These are phyloP conservation scores for Termitomyces sp. DNA, from an alignment of 1,284 basidiomycete genomes.

Conservation along the genomic window DNA sequence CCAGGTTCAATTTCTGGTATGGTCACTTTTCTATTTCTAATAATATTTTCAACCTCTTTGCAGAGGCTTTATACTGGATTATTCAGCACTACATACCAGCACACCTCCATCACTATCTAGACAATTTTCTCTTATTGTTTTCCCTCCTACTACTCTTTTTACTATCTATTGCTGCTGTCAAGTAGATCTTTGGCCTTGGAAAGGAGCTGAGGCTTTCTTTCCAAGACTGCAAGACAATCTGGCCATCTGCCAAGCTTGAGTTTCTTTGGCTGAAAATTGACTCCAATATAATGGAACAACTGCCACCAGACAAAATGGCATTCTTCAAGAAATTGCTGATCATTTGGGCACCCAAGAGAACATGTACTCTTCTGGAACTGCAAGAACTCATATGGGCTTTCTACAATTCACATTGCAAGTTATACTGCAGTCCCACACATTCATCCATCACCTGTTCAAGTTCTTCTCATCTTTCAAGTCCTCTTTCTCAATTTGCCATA, in stretches of 20 bases:
- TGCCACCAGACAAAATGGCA: conserved; percentile 18
- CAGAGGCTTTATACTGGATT: conserved; percentile 23
- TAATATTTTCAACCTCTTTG: too few relatives aligned
- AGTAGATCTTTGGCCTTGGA: conserved; percentile 1
- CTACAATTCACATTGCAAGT: too few relatives aligned
- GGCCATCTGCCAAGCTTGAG: too few relatives aligned
- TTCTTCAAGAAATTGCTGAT: neutral
- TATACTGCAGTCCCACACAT: neutral
- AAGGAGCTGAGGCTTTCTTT: too few relatives aligned
- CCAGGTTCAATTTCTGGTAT: too few relatives aligned
- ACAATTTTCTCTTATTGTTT: conserved; percentile 21
- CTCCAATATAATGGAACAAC: conserved; percentile 22
- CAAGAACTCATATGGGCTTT: too few relatives aligned
- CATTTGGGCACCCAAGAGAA: too few relatives aligned
- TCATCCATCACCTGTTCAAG: too few relatives aligned
- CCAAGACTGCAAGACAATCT: too few relatives aligned
- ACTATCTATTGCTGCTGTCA: neutral
- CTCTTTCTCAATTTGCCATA: neutral
- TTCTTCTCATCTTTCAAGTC: neutral
- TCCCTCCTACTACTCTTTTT: neutral
- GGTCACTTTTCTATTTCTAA: too few relatives aligned
- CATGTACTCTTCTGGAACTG: too few relatives aligned
- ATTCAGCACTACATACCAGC: conserved; percentile 21
- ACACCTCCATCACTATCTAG: conserved; percentile 21
- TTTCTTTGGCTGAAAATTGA: conserved; percentile 23